Conservation (phyloP, 2,329 filamentous ascomycete species). For the Aphanoascus verrucosus region DNA sequence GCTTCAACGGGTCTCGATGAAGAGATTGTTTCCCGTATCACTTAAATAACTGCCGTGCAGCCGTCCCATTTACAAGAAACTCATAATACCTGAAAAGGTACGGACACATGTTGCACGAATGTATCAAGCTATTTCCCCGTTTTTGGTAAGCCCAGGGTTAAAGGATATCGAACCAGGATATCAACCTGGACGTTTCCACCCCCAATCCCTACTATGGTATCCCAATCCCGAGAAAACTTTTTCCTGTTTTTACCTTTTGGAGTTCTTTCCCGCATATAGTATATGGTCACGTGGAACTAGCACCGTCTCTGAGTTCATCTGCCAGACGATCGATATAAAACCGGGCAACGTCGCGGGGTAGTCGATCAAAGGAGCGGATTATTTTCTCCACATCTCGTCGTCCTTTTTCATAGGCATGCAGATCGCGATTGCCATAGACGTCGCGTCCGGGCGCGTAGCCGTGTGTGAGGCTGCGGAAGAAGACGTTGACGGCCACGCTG, state of each 20-base stretch:
- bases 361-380: conserved; percentile 32
- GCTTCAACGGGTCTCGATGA: too few relatives aligned
- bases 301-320: conserved; percentile 48
- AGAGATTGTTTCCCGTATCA: too few relatives aligned
- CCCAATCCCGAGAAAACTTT: too few relatives aligned
- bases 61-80: too few relatives aligned
- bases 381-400: conserved; percentile 62
- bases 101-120: not conserved
- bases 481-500: conserved; percentile 79
- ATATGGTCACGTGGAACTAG: conserved; percentile 8
- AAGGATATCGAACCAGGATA: not conserved
- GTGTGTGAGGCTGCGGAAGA: conserved; percentile 61
- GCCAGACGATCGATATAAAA: conserved; percentile 68
- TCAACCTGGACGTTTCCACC: not conserved
- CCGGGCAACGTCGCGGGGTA: conserved; percentile 55
- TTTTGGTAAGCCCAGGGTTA: not conserved
- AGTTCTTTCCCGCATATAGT: not conserved
- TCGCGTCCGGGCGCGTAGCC: conserved; percentile 66
- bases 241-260: not conserved
- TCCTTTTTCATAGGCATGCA: conserved; percentile 74
- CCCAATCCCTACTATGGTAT: too few relatives aligned
- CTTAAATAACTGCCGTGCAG: too few relatives aligned
- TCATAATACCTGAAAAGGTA: not conserved
- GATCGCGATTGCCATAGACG: conserved; percentile 78
- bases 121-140: conserved; percentile 3